These are phyloP conservation scores for Cyclostephanos invisitatus DNA, from an alignment of 108 stramenopile species.

Conservation along the genomic window DNA sequence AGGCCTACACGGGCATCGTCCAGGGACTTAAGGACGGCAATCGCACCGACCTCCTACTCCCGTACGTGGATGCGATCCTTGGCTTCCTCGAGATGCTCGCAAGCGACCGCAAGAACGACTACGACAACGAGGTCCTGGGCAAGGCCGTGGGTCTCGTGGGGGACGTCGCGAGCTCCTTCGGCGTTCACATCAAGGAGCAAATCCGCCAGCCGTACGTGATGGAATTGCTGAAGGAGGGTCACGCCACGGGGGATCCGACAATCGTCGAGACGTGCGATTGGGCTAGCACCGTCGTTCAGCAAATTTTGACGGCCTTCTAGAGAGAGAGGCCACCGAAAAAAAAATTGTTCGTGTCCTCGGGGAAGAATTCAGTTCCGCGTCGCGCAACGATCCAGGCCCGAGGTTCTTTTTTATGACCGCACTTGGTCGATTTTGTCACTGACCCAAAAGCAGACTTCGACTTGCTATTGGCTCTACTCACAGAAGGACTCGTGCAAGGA, in stretches of 20 bases:
- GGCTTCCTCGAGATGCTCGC: constrained; percentile 69
- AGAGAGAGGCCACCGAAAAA: not conserved
- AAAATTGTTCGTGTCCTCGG: not conserved
- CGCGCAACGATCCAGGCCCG: not conserved
- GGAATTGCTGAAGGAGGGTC: constrained; percentile 63
- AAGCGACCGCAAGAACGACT: constrained; percentile 55
- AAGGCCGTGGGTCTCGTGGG: constrained; percentile 84
- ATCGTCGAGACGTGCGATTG: constrained; percentile 63
- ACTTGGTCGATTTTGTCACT: constrained; percentile 15
- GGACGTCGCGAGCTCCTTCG: constrained; percentile 73
- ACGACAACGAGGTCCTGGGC: constrained; percentile 75
- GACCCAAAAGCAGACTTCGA: constrained; percentile 23
- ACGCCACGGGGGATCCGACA: constrained; percentile 54
- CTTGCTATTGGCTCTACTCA: constrained; percentile 34
- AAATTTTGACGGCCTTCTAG: constrained; percentile 42
- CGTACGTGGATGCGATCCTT: constrained; percentile 64
- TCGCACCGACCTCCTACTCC: constrained; percentile 56
- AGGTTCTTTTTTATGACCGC: not conserved
- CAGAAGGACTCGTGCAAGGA: constrained; percentile 14
- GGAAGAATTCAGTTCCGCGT: not conserved
- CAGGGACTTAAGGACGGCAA: constrained; percentile 86
- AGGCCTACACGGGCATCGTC: constrained; percentile 96
- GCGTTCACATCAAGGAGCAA: constrained; percentile 57
- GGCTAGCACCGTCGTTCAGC: constrained; percentile 57
- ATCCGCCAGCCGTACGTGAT: constrained; percentile 66